Percentiles rank a stretch among this genome's conserved stretches.
phyloP scores from a whole-genome alignment of 257 asterid species.

The Schizonepeta tenuifolia region DNA sequence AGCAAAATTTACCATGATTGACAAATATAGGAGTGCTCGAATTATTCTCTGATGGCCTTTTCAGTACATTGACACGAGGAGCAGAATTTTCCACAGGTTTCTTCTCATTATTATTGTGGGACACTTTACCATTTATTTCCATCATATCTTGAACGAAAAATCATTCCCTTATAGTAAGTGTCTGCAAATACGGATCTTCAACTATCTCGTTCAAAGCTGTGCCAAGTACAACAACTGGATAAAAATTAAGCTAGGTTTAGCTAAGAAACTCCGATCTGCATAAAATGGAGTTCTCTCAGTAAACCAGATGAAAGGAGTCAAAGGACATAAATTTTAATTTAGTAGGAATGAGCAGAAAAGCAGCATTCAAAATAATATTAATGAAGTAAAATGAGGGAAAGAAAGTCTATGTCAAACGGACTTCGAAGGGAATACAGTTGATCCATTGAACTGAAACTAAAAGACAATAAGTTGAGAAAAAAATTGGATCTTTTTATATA shows the following conservation, averaged over 20 bases:
- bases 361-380: background rate
- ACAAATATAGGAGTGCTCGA: conserved; percentile 54
- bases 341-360: background rate
- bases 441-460: background rate
- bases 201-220: conserved; percentile 22
- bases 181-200: conserved; percentile 30
- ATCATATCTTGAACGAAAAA: conserved; percentile 49
- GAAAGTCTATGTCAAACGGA: conserved; percentile 20
- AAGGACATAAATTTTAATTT: background rate
- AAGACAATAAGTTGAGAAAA: background rate
- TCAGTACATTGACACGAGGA: conserved; percentile 43
- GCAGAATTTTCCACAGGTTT: conserved; percentile 50
- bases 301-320: conserved; percentile 12
- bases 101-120: conserved; percentile 53
- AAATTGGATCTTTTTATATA: background rate
- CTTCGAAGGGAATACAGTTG: background rate
- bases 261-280: conserved; percentile 34
- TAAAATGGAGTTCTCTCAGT: conserved; percentile 12
- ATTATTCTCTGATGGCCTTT: conserved; percentile 53
- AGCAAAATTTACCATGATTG: conserved; percentile 68
- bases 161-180: conserved; percentile 53
- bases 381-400: background rate
- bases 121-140: conserved; percentile 56
- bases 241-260: conserved; percentile 11
- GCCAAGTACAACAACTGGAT: conserved; percentile 15